Base-by-base conservation (phyloP, 208 protist genomes). In the Porcisia hertigi region DNA sequence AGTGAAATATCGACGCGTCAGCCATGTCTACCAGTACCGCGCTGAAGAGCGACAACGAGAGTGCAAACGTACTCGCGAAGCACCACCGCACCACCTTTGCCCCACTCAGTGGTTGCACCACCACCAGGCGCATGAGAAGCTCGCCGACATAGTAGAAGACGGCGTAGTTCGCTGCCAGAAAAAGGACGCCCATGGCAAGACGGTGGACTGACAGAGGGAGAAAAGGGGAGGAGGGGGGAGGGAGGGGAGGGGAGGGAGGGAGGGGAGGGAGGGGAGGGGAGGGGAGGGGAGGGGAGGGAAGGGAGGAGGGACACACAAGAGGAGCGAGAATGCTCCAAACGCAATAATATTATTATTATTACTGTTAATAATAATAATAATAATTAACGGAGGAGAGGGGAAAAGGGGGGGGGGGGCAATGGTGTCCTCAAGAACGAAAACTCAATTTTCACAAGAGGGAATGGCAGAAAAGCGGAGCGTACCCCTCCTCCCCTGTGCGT, bases 61-160 rank as follows among this genome's bases (percentile, higher is more conserved):
- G 49, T 20, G 81, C 63, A 57, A 85, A 77, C 54, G 70, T 79
- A 60, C 73, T 81, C 41, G 76, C 76, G 55, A 85, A 85, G 72
- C 67, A 75, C 59, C 71, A 80, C 14, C 72, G 76, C 79, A 67
- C 69, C 11, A 75, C 59, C 23, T 59, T 72, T 59, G 66, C 57
- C 20, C 79, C 63, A 7, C 64, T 63, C 1, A 73, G 49, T n/a
- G 70, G 52, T 60, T 82, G 78, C 60, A 81, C 79, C 18, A 87
- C 63, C 5, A 83, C 71, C 2, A 79, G 81, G 20, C 71, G 58
- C 76, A 85, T 81, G 47, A 85, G 73, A 18, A 85, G 73, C 39
- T 41, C 47, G 53, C 76, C 82, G 30, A 80, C 36, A 71, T 83
- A 77, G 77, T 60, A 82, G 25, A 81, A 78, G 16, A 62, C 14